Percentiles rank a stretch among this genome's conserved stretches.
phyloP scores from a whole-genome alignment of 2,329 filamentous ascomycete genomes.

The Aspergillus novofumigatus region DNA sequence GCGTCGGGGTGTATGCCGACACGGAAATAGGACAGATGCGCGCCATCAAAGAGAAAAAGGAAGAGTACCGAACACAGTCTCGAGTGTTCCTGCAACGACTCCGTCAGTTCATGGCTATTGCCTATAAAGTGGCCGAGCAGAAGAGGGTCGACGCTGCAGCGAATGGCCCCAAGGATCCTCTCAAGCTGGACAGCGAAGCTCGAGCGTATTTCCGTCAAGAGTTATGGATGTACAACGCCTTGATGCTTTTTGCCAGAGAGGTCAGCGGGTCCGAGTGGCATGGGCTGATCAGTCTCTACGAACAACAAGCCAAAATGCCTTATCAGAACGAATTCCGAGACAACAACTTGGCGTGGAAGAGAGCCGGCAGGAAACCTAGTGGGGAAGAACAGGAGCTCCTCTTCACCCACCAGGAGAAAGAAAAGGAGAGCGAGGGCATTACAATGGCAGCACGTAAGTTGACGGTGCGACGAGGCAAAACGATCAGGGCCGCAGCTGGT shows the following conservation, averaged over 20 bases:
- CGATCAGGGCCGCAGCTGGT: conserved; percentile 46
- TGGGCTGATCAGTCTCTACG: conserved; percentile 72
- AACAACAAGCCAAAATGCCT: conserved; percentile 67
- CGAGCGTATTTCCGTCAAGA: conserved; percentile 68
- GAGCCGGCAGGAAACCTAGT: conserved; percentile 67
- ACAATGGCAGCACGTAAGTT: conserved; percentile 78
- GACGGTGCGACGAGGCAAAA: conserved; percentile 91
- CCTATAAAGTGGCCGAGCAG: conserved; percentile 71
- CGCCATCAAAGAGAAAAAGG: conserved; percentile 89
- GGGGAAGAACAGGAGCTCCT: conserved; percentile 78
- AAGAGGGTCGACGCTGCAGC: conserved; percentile 62
- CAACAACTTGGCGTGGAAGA: conserved; percentile 74
- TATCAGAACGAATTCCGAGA: conserved; percentile 81
- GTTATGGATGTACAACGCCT: conserved; percentile 82
- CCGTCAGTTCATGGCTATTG: conserved; percentile 74
- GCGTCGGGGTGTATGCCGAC: conserved; percentile 60
- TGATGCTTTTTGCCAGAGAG: conserved; percentile 85
- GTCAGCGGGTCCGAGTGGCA: conserved; percentile 80
- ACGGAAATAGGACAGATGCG: conserved; percentile 80
- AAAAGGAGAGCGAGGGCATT: conserved; percentile 66
- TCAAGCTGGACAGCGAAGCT: conserved; percentile 65
- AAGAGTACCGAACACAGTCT: conserved; percentile 77
- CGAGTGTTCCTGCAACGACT: conserved; percentile 72
- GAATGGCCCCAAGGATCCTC: conserved; percentile 36
- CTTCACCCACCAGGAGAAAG: conserved; percentile 88